Evolutionary conservation across 1,284 basidiomycete species (phyloP), one percentile per base, ranked within the genome.

Genomic region (Malassezia sympodialis): DNA sequence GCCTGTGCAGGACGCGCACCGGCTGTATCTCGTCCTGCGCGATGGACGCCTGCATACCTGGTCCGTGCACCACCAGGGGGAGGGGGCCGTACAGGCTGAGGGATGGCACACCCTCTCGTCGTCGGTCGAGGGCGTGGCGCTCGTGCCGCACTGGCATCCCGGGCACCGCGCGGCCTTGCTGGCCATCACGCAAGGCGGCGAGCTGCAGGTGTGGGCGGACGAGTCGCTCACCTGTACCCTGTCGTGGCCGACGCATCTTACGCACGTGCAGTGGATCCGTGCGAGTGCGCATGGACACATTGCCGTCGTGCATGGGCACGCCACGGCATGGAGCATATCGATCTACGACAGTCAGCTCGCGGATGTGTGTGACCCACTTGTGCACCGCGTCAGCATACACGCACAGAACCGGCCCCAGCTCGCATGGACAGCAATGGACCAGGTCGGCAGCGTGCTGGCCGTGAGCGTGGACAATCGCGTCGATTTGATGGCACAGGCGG

Each of bases 71-170:
- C 10, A 24, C 1, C 21, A 28, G 2, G 41, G 11, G 1, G 41
- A 14, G 15, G 27, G 41, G 41, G 14, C 6, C 23, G 41, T 43
- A 8, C n/a, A 43, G 41, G 14, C 24, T 8, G 37, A 39, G 10
- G 41, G 24, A 43, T 28, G 41, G 27, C 41, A 43, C 24, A 23
- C 24, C 3, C 41, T 43, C 41, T n/a, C 37, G 17, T 11, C 37
- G 17, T 39, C 37, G 17, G 4, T 39, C 8, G 5, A 19, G 8
- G 19, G 37, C 17, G 46, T 34, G 3, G 23, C 23, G 8, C 19
- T 49, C 8, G 46, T 49, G 32, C 24, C 46, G 34, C 34, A 49
- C 24, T 49, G 32, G 46, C 46, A 27, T 19, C 46, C 46, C 5
- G 41, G 41, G 5, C 30, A 23, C 19, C 7, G 6, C 5, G 17